Base-by-base conservation (phyloP, 2,329 filamentous ascomycete genomes). In the Alternaria viburni region DNA sequence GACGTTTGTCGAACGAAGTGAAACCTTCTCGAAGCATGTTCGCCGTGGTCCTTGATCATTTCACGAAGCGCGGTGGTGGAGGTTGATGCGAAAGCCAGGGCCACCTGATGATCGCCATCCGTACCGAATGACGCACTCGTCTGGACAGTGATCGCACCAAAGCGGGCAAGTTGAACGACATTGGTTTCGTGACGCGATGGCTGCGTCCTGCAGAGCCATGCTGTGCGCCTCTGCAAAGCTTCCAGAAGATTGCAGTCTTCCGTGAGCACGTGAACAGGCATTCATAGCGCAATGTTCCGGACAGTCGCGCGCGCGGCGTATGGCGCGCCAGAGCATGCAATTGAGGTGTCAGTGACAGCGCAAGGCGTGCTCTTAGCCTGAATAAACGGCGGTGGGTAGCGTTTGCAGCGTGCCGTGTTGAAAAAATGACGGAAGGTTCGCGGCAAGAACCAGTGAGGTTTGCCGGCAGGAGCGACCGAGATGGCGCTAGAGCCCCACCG, bases 11-110 rank as follows among this genome's bases (percentile, higher is more conserved):
- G 69, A 74, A 72, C 30, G 58, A 66, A 69, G 65, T 71, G 68
- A 74, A 72, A 73, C 68, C 69, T 74, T 74, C 71, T 74, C 68
- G 72, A 74, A 74, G 70, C 67, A 66, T 71, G 70, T 72, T 74
- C 67, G 68, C 64, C 68, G 63, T 65, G 61, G 47, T 62, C 66
- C 69, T 69, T 68, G 60, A 32, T 70, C 65, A 71, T 73, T 61
- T 74, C 62, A 57, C 62, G 57, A 59, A 28, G 54, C 57, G 62
- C 58, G 51, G 62, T 61, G 32, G 64, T 69, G 64, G 54, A 57
- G 54, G 58, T 55, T 60, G 67, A 61, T 56, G 65, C 61, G 64
- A 52, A 55, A 64, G 67, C 70, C 60, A 51, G 70, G 70, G 64
- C 72, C 73, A 63, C 68, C 50, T 61, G 64, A 71, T 69, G 72